Percentiles rank a stretch among this genome's conserved stretches.
These are phyloP conservation scores for Karstenula rhodostoma DNA, from an alignment of 2,329 filamentous ascomycete genomes.

Conservation along the genomic window DNA sequence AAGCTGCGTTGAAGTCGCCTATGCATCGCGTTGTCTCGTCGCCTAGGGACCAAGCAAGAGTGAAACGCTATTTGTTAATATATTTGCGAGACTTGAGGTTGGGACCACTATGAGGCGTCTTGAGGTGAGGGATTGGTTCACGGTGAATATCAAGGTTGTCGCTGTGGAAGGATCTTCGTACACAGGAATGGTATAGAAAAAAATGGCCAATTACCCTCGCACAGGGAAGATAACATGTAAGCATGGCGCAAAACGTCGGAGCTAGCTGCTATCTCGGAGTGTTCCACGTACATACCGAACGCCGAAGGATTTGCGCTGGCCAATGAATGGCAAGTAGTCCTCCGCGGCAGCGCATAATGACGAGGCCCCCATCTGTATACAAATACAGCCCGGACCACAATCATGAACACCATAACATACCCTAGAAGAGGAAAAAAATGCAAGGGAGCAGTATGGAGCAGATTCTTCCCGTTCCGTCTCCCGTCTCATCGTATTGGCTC, in stretches of 20 bases:
- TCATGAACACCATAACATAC: neutral
- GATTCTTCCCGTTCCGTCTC: constrained; percentile 41
- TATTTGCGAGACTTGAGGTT: neutral
- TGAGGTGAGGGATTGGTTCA: neutral
- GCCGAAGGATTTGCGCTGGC: constrained; percentile 7
- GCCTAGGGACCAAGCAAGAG: neutral
- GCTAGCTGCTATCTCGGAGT: neutral
- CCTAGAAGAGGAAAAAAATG: neutral
- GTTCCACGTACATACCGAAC: neutral
- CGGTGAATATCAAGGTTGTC: neutral
- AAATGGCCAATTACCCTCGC: neutral
- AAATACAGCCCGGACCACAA: neutral
- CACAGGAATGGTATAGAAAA: no score
- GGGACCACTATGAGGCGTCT: neutral
- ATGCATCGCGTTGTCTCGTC: neutral
- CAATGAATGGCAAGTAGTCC: neutral
- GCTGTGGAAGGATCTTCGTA: neutral
- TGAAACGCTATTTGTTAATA: neutral
- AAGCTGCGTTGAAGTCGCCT: neutral
- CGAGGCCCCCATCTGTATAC: neutral
- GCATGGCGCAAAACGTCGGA: neutral
- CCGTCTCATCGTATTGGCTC: constrained; percentile 50
- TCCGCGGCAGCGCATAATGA: neutral
- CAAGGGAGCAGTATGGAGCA: constrained; percentile 11
- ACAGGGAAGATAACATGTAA: neutral